phyloP scores from a whole-genome alignment of 1,139 yeast species.

The Pichia cactophila region DNA sequence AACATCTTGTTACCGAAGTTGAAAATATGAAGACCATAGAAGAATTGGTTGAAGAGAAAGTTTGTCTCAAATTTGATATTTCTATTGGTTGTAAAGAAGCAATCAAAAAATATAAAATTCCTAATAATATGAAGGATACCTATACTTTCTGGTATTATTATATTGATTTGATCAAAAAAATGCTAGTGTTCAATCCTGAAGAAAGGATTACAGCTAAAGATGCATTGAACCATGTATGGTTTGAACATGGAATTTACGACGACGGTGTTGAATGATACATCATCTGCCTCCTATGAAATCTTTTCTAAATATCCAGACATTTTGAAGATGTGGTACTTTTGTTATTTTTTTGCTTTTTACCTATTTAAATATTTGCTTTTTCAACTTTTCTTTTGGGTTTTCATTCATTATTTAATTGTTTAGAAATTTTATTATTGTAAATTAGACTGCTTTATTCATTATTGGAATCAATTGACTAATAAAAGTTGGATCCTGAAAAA shows the following conservation, averaged over 20 bases:
- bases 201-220: constrained; percentile 59
- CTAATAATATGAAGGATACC: constrained; percentile 32
- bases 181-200: constrained; percentile 58
- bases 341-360: neutral
- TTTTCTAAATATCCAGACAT: neutral
- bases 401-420: too few relatives aligned
- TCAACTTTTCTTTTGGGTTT: too few relatives aligned
- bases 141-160: constrained; percentile 74
- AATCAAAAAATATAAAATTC: constrained; percentile 16
- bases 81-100: constrained; percentile 28
- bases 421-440: neutral
- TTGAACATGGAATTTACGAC: constrained; percentile 65
- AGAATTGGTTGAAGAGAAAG: constrained; percentile 31
- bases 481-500: too few relatives aligned
- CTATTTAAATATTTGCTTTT: neutral
- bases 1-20: constrained; percentile 47
- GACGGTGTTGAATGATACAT: constrained; percentile 39
- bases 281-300: neutral
- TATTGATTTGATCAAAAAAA: constrained; percentile 53
- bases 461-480: too few relatives aligned
- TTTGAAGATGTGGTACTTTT: neutral
- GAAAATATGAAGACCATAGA: constrained; percentile 46
- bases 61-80: constrained; percentile 28
- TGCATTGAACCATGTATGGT: constrained; percentile 73
- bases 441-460: too few relatives aligned